Conservation (phyloP, 2,329 filamentous ascomycete genomes). For the Alternaria postmessia region DNA sequence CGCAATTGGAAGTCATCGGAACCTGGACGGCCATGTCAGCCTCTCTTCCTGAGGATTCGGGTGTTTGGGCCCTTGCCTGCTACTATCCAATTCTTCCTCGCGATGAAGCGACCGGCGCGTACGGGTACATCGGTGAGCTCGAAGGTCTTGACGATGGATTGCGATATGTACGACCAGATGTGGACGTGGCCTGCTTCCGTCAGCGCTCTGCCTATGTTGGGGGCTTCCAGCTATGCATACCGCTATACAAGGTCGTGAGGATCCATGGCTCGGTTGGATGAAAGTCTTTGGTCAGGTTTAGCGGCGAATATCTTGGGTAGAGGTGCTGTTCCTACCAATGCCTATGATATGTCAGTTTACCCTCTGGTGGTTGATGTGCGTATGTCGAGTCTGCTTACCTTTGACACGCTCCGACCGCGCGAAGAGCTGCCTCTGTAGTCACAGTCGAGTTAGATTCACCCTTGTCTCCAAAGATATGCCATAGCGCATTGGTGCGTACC, state of each 20-base stretch:
- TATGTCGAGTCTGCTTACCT: conserved; percentile 34
- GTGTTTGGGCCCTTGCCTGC: conserved; percentile 65
- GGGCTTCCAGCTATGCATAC: conserved; percentile 57
- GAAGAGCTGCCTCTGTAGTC: conserved; percentile 78
- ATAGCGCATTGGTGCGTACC: conserved; percentile 36
- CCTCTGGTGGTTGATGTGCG: conserved; percentile 8
- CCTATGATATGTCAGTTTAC: conserved; percentile 41
- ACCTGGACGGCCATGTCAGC: conserved; percentile 41
- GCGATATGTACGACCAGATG: conserved; percentile 87
- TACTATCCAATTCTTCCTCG: conserved; percentile 98
- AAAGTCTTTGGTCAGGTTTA: conserved; percentile 76
- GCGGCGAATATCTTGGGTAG: conserved; percentile 11
- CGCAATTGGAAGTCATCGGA: conserved; percentile 89
- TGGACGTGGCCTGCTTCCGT: conserved; percentile 84
- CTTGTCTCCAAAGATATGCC: background rate
- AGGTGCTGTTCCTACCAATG: conserved; percentile 41
- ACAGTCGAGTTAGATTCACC: conserved; percentile 50
- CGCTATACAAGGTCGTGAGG: conserved; percentile 94
- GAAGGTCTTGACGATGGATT: conserved; percentile 96
- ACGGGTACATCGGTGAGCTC: conserved; percentile 98
- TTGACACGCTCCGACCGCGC: conserved; percentile 95
- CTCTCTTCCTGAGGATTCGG: background rate
- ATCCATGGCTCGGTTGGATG: conserved; percentile 95
- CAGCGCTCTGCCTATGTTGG: conserved; percentile 27
- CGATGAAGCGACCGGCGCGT: conserved; percentile 93